A percentile compares a stretch with the other conserved stretches of the same genome.
These are phyloP conservation scores for Stagonosporopsis tanaceti DNA, from an alignment of 2,329 filamentous ascomycete species.

Conservation along the genomic window DNA sequence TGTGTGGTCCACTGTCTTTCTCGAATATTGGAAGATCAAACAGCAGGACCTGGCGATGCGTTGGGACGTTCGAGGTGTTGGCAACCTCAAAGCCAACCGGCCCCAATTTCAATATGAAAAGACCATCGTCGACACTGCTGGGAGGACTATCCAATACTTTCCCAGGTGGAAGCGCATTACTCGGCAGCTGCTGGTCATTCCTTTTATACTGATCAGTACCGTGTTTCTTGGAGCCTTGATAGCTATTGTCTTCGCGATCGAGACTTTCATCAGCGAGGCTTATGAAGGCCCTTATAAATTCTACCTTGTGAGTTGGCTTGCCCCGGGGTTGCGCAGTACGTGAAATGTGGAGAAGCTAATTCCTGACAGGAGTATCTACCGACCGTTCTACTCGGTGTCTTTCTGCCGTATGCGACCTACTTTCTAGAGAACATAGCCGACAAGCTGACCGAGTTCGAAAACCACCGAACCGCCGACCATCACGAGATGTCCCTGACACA, in stretches of 20 bases:
- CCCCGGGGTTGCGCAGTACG: neutral
- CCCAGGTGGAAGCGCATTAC: conserved; percentile 42
- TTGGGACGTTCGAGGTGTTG: conserved; percentile 44
- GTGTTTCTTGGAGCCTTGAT: conserved; percentile 40
- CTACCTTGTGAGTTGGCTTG: conserved; percentile 30
- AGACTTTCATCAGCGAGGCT: conserved; percentile 45
- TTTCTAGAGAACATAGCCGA: conserved; percentile 38
- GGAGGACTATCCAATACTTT: conserved; percentile 37
- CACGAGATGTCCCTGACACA: conserved; percentile 47
- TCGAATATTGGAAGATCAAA: conserved; percentile 48
- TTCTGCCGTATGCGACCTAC: conserved; percentile 41
- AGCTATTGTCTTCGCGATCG: conserved; percentile 40
- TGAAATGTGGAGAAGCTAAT: conserved; percentile 10
- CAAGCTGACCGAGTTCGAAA: conserved; percentile 45
- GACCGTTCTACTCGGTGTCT: conserved; percentile 40
- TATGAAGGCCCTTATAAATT: conserved; percentile 45
- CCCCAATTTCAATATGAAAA: conserved; percentile 40
- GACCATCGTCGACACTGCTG: conserved; percentile 35
- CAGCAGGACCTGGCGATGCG: conserved; percentile 44
- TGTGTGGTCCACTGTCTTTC: conserved; percentile 46
- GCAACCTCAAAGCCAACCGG: conserved; percentile 40
- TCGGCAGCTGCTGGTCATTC: conserved; percentile 41
- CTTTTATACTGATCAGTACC: conserved; percentile 41
- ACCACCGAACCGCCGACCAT: conserved; percentile 42
- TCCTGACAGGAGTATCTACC: conserved; percentile 42